phyloP scores from a whole-genome alignment of 352 stramenopile genomes.

The Phytopythium delawarense region DNA sequence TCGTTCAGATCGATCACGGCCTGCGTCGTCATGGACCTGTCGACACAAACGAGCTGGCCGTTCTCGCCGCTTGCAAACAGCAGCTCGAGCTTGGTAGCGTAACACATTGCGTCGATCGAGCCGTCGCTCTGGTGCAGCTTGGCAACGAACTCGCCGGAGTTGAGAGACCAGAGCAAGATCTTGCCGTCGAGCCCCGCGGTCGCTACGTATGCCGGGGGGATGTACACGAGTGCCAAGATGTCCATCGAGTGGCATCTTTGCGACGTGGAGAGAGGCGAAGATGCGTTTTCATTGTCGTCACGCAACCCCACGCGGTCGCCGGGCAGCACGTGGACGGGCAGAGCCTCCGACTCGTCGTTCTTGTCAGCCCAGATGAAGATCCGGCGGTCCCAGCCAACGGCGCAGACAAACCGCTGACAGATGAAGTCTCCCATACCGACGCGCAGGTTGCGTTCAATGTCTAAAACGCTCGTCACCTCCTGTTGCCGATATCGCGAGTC shows the following conservation, averaged over 20 bases:
- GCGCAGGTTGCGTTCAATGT: constrained; percentile 72
- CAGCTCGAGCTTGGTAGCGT: constrained; percentile 67
- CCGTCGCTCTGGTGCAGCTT: constrained; percentile 55
- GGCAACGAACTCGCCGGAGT: constrained; percentile 64
- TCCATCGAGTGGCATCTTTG: constrained; percentile 49
- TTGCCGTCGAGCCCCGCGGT: constrained; percentile 66
- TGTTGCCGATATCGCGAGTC: constrained; percentile 59
- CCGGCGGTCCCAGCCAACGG: constrained; percentile 77
- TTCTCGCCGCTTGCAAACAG: constrained; percentile 63
- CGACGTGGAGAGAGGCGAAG: background rate
- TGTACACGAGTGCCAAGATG: constrained; percentile 60
- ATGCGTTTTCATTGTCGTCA: constrained; percentile 16
- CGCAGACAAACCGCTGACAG: constrained; percentile 78
- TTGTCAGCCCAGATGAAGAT: constrained; percentile 85
- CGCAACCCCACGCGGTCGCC: constrained; percentile 22
- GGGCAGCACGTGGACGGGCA: constrained; percentile 55
- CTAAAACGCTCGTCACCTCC: constrained; percentile 78
- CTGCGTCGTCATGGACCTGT: constrained; percentile 58
- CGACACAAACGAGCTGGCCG: constrained; percentile 60
- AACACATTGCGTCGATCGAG: constrained; percentile 66
- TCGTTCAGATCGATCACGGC: constrained; percentile 37
- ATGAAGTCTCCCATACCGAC: constrained; percentile 83
- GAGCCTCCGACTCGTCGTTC: constrained; percentile 65
- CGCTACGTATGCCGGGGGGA: constrained; percentile 65
- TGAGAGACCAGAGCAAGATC: constrained; percentile 76